Evolutionary conservation across 176 grass and related monocot species (phyloP).

Genomic region (Zoysia pacifica): DNA sequence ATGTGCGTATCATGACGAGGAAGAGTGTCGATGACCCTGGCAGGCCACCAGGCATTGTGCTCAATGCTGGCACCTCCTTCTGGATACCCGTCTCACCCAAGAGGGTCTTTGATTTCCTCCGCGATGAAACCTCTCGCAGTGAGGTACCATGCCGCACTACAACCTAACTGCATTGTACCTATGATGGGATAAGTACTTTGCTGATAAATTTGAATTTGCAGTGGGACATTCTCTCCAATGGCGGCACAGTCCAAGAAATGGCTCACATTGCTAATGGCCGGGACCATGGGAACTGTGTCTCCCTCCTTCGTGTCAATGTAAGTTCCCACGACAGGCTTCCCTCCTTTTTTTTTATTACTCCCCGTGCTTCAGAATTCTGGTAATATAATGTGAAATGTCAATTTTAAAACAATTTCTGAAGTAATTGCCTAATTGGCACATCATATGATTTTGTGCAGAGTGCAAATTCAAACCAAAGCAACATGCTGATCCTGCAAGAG

Average conservation of each 20-base stretch:
- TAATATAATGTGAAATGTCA: too few species aligned
- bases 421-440: neutral
- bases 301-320: constrained; percentile 88
- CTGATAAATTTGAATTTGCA: constrained; percentile 30
- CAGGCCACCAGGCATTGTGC: constrained; percentile 82
- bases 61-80: constrained; percentile 92
- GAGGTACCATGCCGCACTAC: constrained; percentile 37
- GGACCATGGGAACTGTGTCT: constrained; percentile 90
- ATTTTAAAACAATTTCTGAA: neutral
- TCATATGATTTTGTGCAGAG: constrained; percentile 47
- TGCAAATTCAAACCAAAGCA: constrained; percentile 86
- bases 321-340: neutral
- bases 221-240: constrained; percentile 96
- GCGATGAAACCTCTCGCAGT: constrained; percentile 78
- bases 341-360: too few species aligned
- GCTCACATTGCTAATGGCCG: constrained; percentile 94
- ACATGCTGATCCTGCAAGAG: constrained; percentile 98
- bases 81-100: constrained; percentile 77
- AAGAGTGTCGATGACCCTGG: constrained; percentile 90
- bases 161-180: neutral
- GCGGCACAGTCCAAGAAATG: constrained; percentile 89
- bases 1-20: constrained; percentile 88
- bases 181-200: neutral
- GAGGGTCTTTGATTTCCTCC: constrained; percentile 84
- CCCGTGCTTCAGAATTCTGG: neutral